Evolutionary conservation across 2,329 filamentous ascomycete species (phyloP).

Genomic region (Fusarium poae): DNA sequence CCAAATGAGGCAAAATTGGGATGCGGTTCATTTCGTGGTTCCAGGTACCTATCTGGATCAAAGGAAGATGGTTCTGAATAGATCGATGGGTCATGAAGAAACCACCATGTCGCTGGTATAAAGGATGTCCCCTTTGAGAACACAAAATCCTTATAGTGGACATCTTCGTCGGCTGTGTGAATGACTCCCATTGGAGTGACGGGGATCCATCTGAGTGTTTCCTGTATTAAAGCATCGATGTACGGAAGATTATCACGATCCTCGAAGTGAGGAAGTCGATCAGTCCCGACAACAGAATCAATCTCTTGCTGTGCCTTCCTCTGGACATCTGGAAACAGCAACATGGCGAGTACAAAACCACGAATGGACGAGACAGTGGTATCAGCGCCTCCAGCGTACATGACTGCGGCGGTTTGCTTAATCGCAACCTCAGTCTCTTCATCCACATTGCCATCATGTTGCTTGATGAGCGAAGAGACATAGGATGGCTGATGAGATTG

Average conservation of each 20-base stretch:
- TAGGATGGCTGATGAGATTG: slow-evolving; percentile 30
- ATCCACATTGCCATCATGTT: slow-evolving; percentile 1
- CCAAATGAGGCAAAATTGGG: neutral
- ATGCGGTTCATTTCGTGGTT: slow-evolving; percentile 16
- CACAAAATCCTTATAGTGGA: slow-evolving; percentile 26
- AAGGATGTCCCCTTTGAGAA: slow-evolving; percentile 44
- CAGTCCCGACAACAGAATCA: slow-evolving; percentile 40
- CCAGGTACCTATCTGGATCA: slow-evolving; percentile 40
- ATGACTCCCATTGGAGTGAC: slow-evolving; percentile 52
- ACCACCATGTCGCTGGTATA: slow-evolving; percentile 41
- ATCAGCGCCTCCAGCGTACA: slow-evolving; percentile 13
- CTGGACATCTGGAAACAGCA: slow-evolving; percentile 30
- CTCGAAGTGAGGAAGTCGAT: slow-evolving; percentile 41
- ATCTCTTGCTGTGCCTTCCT: slow-evolving; percentile 45
- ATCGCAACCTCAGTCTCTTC: neutral
- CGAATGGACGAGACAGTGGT: neutral
- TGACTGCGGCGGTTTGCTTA: neutral
- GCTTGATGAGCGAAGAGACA: slow-evolving; percentile 40
- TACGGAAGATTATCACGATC: slow-evolving; percentile 49
- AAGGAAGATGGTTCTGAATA: slow-evolving; percentile 61
- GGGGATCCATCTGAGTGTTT: slow-evolving; percentile 46
- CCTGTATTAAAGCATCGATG: slow-evolving; percentile 48
- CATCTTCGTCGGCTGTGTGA: slow-evolving; percentile 52
- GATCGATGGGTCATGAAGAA: slow-evolving; percentile 72
- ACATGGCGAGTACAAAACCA: slow-evolving; percentile 36